Evolutionary conservation across 805 yeast species (phyloP).

Genomic region (Schizosaccharomyces cryophilus): DNA sequence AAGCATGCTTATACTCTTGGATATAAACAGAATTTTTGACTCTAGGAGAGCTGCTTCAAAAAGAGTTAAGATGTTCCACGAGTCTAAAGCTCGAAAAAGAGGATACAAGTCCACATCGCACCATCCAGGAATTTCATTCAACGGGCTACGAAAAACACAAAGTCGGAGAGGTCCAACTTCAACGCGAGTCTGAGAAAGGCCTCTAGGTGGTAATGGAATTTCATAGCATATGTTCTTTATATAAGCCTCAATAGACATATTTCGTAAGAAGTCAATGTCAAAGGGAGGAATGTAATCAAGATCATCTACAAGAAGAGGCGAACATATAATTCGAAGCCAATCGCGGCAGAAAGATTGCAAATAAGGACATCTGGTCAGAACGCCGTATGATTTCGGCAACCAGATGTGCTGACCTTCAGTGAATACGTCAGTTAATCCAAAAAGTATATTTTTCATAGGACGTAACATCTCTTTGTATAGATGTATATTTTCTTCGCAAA

Average conservation of each 20-base stretch:
- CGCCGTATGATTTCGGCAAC: constrained; percentile 8
- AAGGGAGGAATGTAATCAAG: neutral
- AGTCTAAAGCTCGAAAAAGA: constrained; percentile 6
- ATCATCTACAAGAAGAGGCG: constrained; percentile 4
- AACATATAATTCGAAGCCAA: constrained; percentile 7
- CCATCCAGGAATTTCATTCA: constrained; percentile 6
- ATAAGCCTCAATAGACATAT: neutral
- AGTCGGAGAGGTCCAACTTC: constrained; percentile 1
- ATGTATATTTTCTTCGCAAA: constrained; percentile 6
- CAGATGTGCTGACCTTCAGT: constrained; percentile 6
- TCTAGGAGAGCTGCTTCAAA: constrained; percentile 8
- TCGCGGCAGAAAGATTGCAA: constrained; percentile 6
- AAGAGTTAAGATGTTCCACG: constrained; percentile 4
- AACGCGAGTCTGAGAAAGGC: neutral
- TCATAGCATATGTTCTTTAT: neutral
- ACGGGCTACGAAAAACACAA: constrained; percentile 5
- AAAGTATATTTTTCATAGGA: constrained; percentile 7
- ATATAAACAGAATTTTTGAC: constrained; percentile 6
- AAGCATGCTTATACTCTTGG: constrained; percentile 6
- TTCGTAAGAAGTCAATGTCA: too few relatives aligned
- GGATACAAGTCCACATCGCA: constrained; percentile 8
- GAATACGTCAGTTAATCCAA: constrained; percentile 3
- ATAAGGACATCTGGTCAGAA: constrained; percentile 4
- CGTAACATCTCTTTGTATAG: constrained; percentile 5
- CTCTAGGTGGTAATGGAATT: neutral